Evolutionary conservation across 768 basidiomycete species (phyloP).

Genomic region (Dictyophora rubrovolvata): DNA sequence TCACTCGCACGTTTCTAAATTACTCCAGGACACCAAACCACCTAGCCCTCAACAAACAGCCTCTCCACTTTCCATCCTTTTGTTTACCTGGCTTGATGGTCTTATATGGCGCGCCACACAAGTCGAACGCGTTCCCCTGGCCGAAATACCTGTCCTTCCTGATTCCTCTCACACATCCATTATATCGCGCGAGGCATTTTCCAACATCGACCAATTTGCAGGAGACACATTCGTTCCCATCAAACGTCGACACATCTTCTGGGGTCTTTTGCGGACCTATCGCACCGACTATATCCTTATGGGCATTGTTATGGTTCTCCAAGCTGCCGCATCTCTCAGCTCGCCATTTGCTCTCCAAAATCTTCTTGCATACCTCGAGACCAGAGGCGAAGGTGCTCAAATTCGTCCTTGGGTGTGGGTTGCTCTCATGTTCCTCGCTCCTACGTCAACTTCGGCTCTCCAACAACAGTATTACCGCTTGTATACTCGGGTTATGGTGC

Average conservation of each 20-base stretch:
- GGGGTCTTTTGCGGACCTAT: slow-evolving; percentile 30
- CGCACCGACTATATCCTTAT: neutral
- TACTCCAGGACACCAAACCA: slow-evolving; percentile 15
- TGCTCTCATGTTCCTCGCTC: slow-evolving; percentile 23
- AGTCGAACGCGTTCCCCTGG: slow-evolving; percentile 33
- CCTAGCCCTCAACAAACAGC: slow-evolving; percentile 42
- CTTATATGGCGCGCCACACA: slow-evolving; percentile 34
- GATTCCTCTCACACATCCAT: slow-evolving; percentile 29
- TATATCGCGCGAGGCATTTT: slow-evolving; percentile 15
- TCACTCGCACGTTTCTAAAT: slow-evolving; percentile 17
- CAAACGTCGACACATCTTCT: slow-evolving; percentile 35
- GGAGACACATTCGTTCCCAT: slow-evolving; percentile 29
- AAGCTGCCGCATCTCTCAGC: neutral
- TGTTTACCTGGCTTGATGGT: slow-evolving; percentile 47
- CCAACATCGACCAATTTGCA: neutral
- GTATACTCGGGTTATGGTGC: slow-evolving; percentile 36
- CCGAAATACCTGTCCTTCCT: slow-evolving; percentile 34
- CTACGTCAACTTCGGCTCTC: slow-evolving; percentile 22
- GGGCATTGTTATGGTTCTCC: neutral
- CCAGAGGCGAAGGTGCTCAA: slow-evolving; percentile 23
- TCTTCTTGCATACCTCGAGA: slow-evolving; percentile 30
- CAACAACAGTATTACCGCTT: slow-evolving; percentile 18
- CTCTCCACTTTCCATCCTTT: slow-evolving; percentile 31
- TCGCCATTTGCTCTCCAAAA: slow-evolving; percentile 29
- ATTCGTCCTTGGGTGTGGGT: slow-evolving; percentile 45